Base-by-base conservation (phyloP, 1,284 basidiomycete species). In the Sphaerobolus stellatus region DNA sequence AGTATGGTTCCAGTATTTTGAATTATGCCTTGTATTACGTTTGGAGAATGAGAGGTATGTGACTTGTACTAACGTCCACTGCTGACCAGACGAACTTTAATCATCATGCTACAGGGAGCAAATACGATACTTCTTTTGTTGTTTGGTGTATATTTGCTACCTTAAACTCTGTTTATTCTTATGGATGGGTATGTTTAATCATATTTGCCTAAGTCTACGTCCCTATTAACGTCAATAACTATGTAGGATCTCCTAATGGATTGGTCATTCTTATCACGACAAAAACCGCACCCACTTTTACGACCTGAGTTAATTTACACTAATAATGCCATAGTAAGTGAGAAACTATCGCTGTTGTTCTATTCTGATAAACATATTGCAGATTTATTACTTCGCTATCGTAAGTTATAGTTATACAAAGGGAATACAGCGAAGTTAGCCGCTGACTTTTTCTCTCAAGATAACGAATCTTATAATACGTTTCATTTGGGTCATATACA, bases 401-500 rank as follows among this genome's bases (percentile, higher is more conserved):
- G 88, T 90, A 64, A 63, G 77, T 59, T 9, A 8, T n/a, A 14
- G n/a, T 45, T 43, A 25, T 24, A 50, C 28, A 25, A 48, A n/a
- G n/a, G n/a, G n/a, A n/a, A n/a, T n/a, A n/a, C n/a, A n/a, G n/a
- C n/a, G n/a, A n/a, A n/a, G n/a, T n/a, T n/a, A n/a, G n/a, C n/a
- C n/a, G n/a, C n/a, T n/a, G n/a, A n/a, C n/a, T n/a, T n/a, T n/a
- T 45, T 47, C 38, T 28, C 31, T 24, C 13, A 46, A 90, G 89
- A 61, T 86, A 22, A 73, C 83, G 4, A 92, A 98, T 70, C 66
- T 89, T 13, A 47, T 90, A 29, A 73, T 94, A 56, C 82, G 94
- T 31, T 96, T 93, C 68, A 74, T 81, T 29, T 98, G 92, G 90
- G 64, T 93, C 7, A 75, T 88, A 56, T 95, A 94, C 64, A 79